Evolutionary conservation across 2,329 filamentous ascomycete species (phyloP), one percentile per base, ranked within the genome.

Genomic region (Trichoderma gracile): DNA sequence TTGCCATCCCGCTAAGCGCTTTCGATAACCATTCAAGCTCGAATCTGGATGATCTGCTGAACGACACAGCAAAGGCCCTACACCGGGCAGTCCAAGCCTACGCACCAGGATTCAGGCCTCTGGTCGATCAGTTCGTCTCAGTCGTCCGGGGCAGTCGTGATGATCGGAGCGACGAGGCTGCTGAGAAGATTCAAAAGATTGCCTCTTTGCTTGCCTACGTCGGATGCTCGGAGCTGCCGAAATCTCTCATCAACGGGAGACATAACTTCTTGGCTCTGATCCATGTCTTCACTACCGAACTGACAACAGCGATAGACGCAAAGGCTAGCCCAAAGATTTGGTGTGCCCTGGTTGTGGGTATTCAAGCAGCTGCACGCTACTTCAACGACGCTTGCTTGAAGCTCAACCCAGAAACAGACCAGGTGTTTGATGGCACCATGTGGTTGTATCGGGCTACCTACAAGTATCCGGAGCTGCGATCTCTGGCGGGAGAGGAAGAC

Each of bases 141-240:
- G 67, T 73, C 7, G 69, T 77, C 25, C 71, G 70, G 12, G 54
- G 67, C 2, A 70, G 69, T 45, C 71, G 73, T 62, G 59, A 68
- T 4, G 38, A 59, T 14, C 65, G 68, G 5, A 64, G 61, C 10
- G 38, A 67, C 1, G 69, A 73, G 10, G 69, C 71, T 5, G 67
- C 69, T 5, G 68, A 72, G 47, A 69, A 67, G 9, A 73, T 80
- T 5, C 73, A 75, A 33, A 71, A 71, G 30, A 73, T 83, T 2
- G 74, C 81, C 4, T 75, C 77, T 10, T 76, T 81, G 2, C 68
- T 86, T 3, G 80, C 80, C 3, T 82, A 79, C 61, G 75, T 86
- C 54, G 81, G 81, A 30, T 84, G 81, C 69, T 83, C 81, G 1
- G 73, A 78, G 46, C 65, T 78, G 0, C 75, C 77, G 1, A 68